Evolutionary conservation across 129 eudicot species (phyloP), one percentile per base, ranked within the genome.

Genomic region (Lactuca sativa): DNA sequence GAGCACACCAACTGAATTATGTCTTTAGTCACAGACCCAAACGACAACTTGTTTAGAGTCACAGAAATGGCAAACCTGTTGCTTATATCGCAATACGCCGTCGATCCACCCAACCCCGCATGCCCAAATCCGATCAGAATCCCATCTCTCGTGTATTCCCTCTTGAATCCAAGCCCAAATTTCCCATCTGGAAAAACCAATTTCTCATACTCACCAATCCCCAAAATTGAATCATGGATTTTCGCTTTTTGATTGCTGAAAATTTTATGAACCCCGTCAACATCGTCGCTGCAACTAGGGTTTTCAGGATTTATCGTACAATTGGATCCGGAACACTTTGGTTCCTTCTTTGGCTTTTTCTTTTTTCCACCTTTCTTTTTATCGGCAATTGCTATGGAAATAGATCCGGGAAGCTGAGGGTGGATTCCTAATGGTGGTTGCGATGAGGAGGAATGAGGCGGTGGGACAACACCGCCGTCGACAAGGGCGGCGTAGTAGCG

Each of bases 51-150:
- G 77, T 92, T 92, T 17, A 92, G 63, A 3, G 97, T 92, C 69
- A 92, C 86, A 47, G 95, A 85, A 63, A 92, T 84, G 9, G 97
- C 79, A 82, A 92, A 88, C 67, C 89, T 80, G 83, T 92, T 71
- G 33, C 83, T 67, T 18, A 77, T 78, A 75, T 92, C 84, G 64
- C 97, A 92, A 55, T 68, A 84, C 9, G 95, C 96, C 4, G 97
- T 92, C 9, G 97, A 92, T 7, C 97, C 97, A 67, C 97, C 97
- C 86, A 92, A 78, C 4, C 97, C 96, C 1, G 96, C 69, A 63
- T 92, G 97, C 63, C 97, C 97, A 13, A 92, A 92, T 31, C 97
- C 97, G 18, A 92, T 71, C 55, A 92, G 47, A 18, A 75, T 59
- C 6, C 95, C 96, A 68, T 88, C 91, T 57, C 40, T 77, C 3